Evolutionary conservation across 1,284 basidiomycete genomes (phyloP).

Genomic region (Athelia sp.): DNA sequence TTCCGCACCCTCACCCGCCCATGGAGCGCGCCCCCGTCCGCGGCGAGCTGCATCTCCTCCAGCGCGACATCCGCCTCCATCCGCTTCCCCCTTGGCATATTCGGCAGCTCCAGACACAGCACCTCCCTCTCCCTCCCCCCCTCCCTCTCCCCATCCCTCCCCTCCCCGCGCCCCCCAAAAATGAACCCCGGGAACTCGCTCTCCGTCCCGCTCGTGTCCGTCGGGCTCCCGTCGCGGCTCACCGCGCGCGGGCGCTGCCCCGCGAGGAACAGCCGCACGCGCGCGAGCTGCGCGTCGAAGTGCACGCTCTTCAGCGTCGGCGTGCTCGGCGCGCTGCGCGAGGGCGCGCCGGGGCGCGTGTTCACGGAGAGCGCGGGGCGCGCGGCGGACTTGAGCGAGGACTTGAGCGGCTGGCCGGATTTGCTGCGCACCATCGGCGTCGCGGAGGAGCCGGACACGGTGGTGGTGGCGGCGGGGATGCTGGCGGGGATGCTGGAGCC

Average conservation of each 20-base stretch:
- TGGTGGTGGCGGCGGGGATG: constrained; percentile 8
- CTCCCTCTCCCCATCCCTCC: constrained; percentile 34
- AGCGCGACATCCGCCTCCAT: constrained; percentile 41
- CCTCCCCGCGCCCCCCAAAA: constrained; percentile 40
- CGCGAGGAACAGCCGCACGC: constrained; percentile 89
- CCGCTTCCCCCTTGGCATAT: constrained; percentile 41
- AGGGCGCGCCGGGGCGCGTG: constrained; percentile 43
- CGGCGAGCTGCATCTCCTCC: constrained; percentile 52
- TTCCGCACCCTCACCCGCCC: constrained; percentile 84
- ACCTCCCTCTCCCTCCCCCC: constrained; percentile 20
- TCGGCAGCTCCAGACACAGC: constrained; percentile 49
- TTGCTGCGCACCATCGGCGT: constrained; percentile 73
- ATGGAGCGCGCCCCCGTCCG: constrained; percentile 53
- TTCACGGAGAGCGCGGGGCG: constrained; percentile 41
- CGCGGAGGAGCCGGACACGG: constrained; percentile 12
- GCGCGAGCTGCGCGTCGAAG: constrained; percentile 89
- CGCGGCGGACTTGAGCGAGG: constrained; percentile 77
- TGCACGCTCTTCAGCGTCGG: constrained; percentile 81
- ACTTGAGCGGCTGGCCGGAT: constrained; percentile 88
- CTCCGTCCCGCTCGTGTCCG: constrained; percentile 73
- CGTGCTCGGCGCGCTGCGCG: constrained; percentile 57
- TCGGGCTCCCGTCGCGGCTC: constrained; percentile 86
- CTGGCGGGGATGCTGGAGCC: constrained; percentile 16
- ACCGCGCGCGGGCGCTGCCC: constrained; percentile 94
- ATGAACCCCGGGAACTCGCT: constrained; percentile 64